A percentile compares a stretch with the other conserved stretches of the same genome.
phyloP scores from a whole-genome alignment of 2,329 filamentous ascomycete genomes.

The Clarireedia paspali region DNA sequence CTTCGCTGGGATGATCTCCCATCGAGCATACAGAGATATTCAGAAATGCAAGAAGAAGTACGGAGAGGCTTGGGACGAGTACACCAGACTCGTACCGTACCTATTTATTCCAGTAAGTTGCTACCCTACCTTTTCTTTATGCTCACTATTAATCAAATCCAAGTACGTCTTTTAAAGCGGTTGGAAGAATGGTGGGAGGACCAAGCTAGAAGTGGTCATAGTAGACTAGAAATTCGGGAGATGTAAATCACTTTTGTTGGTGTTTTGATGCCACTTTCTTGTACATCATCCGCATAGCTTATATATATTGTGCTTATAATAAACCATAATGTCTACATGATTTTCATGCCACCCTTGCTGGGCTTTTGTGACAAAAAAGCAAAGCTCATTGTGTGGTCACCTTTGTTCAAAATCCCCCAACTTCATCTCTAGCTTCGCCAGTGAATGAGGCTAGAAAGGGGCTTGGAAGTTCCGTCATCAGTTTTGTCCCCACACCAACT shows the following conservation, averaged over 20 bases:
- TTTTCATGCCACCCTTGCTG: no score
- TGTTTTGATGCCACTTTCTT: not conserved
- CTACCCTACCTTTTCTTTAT: not conserved
- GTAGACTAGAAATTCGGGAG: not conserved
- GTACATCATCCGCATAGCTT: not conserved
- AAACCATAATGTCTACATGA: not conserved
- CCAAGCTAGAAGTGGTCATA: not conserved
- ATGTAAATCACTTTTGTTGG: not conserved
- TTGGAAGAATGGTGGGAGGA: not conserved
- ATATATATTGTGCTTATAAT: not conserved
- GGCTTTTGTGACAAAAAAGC: no score
- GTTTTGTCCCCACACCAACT: not conserved
- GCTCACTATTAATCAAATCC: not conserved
- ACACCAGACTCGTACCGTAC: slow-evolving; percentile 72
- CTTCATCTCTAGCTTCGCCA: not conserved
- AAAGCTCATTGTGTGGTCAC: no score
- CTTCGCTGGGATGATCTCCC: slow-evolving; percentile 72
- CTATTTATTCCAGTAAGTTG: slow-evolving; percentile 65
- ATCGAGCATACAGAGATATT: slow-evolving; percentile 70
- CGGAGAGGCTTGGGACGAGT: slow-evolving; percentile 74
- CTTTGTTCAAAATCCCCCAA: not conserved
- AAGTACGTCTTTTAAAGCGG: slow-evolving; percentile 2
- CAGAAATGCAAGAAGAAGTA: slow-evolving; percentile 70
- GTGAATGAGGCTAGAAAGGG: not conserved
- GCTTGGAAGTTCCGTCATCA: not conserved